Conservation (phyloP, 2,329 filamentous ascomycete species). For the Fusarium lyarnte region DNA sequence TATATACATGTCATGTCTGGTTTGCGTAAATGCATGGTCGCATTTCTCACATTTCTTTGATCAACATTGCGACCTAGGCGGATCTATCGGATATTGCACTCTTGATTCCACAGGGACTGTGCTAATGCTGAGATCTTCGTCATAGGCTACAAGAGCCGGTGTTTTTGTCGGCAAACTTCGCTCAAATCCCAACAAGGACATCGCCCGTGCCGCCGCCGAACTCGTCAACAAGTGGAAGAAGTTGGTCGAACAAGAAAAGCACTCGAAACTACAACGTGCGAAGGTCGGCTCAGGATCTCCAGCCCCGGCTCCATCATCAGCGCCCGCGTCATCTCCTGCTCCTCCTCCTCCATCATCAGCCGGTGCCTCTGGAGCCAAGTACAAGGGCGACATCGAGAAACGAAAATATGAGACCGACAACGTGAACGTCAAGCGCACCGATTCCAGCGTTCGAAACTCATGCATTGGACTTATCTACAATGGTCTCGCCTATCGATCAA, state of each 20-base stretch:
- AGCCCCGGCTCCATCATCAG: slow-evolving; percentile 60
- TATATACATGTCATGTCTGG: slow-evolving; percentile 14
- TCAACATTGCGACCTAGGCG: not conserved
- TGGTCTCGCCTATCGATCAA: slow-evolving; percentile 77
- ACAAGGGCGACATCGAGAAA: slow-evolving; percentile 76
- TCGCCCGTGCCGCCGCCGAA: slow-evolving; percentile 79
- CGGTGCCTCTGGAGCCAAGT: slow-evolving; percentile 58
- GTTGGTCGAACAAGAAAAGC: slow-evolving; percentile 74
- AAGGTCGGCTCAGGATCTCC: slow-evolving; percentile 52
- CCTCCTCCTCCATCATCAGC: slow-evolving; percentile 55
- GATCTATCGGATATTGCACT: not conserved
- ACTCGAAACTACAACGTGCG: slow-evolving; percentile 55
- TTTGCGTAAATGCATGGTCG: slow-evolving; percentile 36
- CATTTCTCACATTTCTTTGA: slow-evolving; percentile 8
- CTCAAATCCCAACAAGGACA: slow-evolving; percentile 81
- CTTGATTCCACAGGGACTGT: not conserved
- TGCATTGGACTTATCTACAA: slow-evolving; percentile 95
- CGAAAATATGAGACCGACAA: slow-evolving; percentile 84
- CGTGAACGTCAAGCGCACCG: slow-evolving; percentile 80
- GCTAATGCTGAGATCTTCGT: slow-evolving; percentile 21
- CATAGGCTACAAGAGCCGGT: slow-evolving; percentile 84
- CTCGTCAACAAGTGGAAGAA: slow-evolving; percentile 91
- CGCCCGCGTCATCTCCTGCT: slow-evolving; percentile 61
- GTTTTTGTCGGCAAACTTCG: slow-evolving; percentile 85
- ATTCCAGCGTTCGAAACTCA: slow-evolving; percentile 77